Evolutionary conservation across 768 basidiomycete species (phyloP).

Genomic region (Phanerochaete sordida): DNA sequence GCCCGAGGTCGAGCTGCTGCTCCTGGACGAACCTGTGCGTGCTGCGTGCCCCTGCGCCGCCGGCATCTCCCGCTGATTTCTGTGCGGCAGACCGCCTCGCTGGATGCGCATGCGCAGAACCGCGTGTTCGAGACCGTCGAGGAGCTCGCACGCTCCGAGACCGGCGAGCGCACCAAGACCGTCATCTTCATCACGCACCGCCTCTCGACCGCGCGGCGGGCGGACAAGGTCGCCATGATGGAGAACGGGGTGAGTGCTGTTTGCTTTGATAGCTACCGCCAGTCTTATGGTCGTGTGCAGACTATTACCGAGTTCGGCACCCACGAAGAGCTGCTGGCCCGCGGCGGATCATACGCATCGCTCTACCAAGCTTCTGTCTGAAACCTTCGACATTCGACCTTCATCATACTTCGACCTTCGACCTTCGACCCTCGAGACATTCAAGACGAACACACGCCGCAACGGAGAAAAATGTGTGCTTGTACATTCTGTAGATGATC

Average conservation of each 20-base stretch:
- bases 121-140: constrained; percentile 76
- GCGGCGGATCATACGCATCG: constrained; percentile 62
- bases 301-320: constrained; percentile 75
- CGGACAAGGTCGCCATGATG: constrained; percentile 88
- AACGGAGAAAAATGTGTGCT: neutral
- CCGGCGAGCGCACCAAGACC: constrained; percentile 60
- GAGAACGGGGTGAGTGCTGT: constrained; percentile 64
- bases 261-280: neutral
- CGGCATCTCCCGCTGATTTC: neutral
- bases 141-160: constrained; percentile 52
- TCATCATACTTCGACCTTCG: too few species aligned
- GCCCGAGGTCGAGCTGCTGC: constrained; percentile 70
- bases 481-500: neutral
- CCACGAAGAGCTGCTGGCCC: constrained; percentile 60
- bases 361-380: constrained; percentile 69
- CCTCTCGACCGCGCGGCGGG: constrained; percentile 74
- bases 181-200: constrained; percentile 84
- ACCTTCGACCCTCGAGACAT: neutral
- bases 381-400: too few species aligned
- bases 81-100: constrained; percentile 75
- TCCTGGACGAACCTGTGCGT: constrained; percentile 84
- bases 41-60: neutral
- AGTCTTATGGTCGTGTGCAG: constrained; percentile 31
- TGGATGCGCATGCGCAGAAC: constrained; percentile 78
- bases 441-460: neutral